Percentiles rank a stretch among this genome's conserved stretches.
Conservation (phyloP, 768 basidiomycete genomes). For the Mycena rosella region DNA sequence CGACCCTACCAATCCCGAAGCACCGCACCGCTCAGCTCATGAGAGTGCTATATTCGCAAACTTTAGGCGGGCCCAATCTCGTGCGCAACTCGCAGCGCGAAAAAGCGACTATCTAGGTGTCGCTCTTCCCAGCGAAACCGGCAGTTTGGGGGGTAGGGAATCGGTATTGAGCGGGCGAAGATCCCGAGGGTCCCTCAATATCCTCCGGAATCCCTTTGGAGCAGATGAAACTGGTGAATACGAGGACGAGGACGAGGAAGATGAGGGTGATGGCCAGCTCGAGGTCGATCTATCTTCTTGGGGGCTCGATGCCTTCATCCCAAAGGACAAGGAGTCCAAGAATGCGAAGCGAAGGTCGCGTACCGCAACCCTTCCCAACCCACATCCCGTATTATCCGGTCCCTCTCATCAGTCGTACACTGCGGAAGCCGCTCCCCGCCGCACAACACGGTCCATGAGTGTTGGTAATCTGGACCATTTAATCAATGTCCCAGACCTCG, state of each 20-base stretch:
- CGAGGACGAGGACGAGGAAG: conserved; percentile 60
- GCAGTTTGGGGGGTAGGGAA: conserved; percentile 58
- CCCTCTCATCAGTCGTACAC: conserved; percentile 58
- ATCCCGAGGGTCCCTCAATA: conserved; percentile 70
- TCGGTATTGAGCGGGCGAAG: conserved; percentile 62
- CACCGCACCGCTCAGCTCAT: conserved; percentile 73
- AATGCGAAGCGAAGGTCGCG: conserved; percentile 57
- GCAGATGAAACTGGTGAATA: conserved; percentile 70
- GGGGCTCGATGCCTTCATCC: conserved; percentile 84
- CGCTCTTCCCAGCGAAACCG: conserved; percentile 72
- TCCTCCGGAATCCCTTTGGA: conserved; percentile 81
- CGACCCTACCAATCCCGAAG: conserved; percentile 76
- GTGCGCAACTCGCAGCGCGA: conserved; percentile 56
- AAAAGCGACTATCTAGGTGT: conserved; percentile 79
- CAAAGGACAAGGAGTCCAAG: conserved; percentile 70
- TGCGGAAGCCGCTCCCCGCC: conserved; percentile 51
- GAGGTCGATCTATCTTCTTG: conserved; percentile 89
- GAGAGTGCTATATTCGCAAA: conserved; percentile 92
- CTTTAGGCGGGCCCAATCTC: conserved; percentile 69
- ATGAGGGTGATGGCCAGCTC: conserved; percentile 60
- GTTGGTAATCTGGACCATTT: conserved; percentile 69
- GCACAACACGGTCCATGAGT: conserved; percentile 73
- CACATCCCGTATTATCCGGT: conserved; percentile 51
- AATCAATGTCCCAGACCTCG: conserved; percentile 29
- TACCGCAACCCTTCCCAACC: conserved; percentile 50